Percentiles rank a stretch among this genome's conserved stretches.
Conservation (phyloP, 2,329 filamentous ascomycete genomes). For the Colletotrichum siamense region DNA sequence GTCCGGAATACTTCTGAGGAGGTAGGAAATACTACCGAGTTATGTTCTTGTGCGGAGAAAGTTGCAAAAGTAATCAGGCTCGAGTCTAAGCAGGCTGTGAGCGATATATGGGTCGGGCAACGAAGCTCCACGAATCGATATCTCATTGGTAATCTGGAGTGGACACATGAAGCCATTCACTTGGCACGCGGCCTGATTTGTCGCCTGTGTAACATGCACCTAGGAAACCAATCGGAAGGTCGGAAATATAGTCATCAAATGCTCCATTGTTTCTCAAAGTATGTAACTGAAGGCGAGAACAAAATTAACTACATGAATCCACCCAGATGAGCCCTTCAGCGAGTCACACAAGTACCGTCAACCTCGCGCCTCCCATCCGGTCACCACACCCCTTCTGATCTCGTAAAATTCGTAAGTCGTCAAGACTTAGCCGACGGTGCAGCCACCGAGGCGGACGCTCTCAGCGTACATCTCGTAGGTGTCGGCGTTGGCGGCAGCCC, state of each 20-base stretch:
- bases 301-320: neutral
- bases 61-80: neutral
- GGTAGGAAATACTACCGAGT: no score
- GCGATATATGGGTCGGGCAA: neutral
- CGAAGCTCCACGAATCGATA: neutral
- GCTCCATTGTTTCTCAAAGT: neutral
- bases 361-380: neutral
- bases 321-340: neutral
- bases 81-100: neutral
- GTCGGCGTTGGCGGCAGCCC: constrained; percentile 14
- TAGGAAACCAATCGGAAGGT: neutral
- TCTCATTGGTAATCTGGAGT: neutral
- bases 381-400: neutral
- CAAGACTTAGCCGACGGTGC: constrained; percentile 6
- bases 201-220: neutral
- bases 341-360: neutral
- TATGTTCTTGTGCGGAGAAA: neutral
- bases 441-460: constrained; percentile 19
- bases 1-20: no score
- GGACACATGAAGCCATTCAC: neutral
- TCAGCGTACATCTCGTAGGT: constrained; percentile 21
- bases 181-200: neutral
- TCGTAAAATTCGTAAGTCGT: neutral
- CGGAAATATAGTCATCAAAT: neutral
- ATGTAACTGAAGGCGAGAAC: neutral